These are phyloP conservation scores for Dysphania ambrosioides DNA, from an alignment of 148 eudicot species.

Conservation along the genomic window DNA sequence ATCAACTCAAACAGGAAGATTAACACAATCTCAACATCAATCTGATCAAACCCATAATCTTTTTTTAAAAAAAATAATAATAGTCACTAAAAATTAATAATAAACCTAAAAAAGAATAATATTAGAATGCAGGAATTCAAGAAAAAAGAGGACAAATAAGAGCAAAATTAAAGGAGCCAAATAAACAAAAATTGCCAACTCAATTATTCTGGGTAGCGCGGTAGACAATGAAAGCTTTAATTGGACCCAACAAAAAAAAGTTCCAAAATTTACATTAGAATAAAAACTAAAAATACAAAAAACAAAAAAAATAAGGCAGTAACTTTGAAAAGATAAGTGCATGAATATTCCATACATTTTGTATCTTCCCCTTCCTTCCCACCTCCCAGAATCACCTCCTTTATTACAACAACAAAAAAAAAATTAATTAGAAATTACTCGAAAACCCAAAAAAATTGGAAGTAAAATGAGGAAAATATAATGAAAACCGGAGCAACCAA, in stretches of 20 bases:
- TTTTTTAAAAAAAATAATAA: too few relatives aligned
- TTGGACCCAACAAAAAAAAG: not conserved
- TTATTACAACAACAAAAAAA: not conserved
- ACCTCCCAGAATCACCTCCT: not conserved
- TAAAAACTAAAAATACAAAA: not conserved
- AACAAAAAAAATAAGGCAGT: not conserved
- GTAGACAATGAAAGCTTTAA: not conserved
- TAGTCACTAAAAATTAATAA: too few relatives aligned
- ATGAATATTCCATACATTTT: conserved; percentile 24
- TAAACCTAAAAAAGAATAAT: not conserved
- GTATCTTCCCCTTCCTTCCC: conserved; percentile 1
- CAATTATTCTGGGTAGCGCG: not conserved
- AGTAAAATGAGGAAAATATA: not conserved
- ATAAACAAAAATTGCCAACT: not conserved
- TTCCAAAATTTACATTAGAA: not conserved
- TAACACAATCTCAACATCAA: conserved; percentile 2
- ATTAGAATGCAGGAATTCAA: not conserved
- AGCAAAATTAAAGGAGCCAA: not conserved
- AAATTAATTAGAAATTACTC: not conserved
- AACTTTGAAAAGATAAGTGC: not conserved
- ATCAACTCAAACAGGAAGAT: conserved; percentile 6
- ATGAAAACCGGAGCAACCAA: not conserved
- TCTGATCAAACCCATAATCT: conserved; percentile 1
- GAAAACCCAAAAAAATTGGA: not conserved
- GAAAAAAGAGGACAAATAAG: not conserved